These are phyloP conservation scores for Diaporthe caulivora DNA, from an alignment of 2,329 filamentous ascomycete species.

Conservation along the genomic window DNA sequence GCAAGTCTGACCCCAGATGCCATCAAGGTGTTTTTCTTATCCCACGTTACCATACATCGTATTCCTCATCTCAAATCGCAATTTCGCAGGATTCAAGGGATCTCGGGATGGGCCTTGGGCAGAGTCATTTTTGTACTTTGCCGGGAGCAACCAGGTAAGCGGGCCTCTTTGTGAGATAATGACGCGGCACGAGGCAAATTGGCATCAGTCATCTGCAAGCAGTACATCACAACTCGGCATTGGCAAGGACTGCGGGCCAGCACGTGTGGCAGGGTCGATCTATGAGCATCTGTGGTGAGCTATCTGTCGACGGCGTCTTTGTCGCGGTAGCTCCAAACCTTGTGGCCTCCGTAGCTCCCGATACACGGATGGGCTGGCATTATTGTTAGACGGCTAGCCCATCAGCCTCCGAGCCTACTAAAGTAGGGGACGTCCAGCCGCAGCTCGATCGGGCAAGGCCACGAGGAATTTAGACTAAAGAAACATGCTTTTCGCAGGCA, in stretches of 20 bases:
- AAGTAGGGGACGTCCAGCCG: neutral
- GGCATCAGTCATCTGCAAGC: neutral
- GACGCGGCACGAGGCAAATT: constrained; percentile 22
- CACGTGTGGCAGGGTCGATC: neutral
- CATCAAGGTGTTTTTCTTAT: neutral
- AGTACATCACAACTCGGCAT: neutral
- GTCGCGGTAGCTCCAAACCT: neutral
- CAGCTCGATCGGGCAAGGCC: neutral
- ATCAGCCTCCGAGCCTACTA: neutral
- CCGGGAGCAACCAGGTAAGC: constrained; percentile 6
- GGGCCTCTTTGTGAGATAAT: neutral
- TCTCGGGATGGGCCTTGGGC: constrained; percentile 18
- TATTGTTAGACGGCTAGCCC: neutral
- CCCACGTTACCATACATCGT: neutral
- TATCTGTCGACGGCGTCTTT: constrained; percentile 19
- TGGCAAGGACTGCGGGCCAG: neutral
- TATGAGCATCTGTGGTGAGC: neutral
- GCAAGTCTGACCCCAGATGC: neutral
- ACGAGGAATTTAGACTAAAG: constrained; percentile 2
- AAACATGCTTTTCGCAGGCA: constrained; percentile 26
- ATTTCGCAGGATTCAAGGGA: constrained; percentile 14
- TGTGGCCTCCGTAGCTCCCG: constrained; percentile 9
- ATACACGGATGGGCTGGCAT: neutral
- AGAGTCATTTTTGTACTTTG: constrained; percentile 16
- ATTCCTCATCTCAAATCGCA: constrained; percentile 23